Evolutionary conservation across 345 rosid genomes (phyloP).

Genomic region (Hibiscus mutabilis): DNA sequence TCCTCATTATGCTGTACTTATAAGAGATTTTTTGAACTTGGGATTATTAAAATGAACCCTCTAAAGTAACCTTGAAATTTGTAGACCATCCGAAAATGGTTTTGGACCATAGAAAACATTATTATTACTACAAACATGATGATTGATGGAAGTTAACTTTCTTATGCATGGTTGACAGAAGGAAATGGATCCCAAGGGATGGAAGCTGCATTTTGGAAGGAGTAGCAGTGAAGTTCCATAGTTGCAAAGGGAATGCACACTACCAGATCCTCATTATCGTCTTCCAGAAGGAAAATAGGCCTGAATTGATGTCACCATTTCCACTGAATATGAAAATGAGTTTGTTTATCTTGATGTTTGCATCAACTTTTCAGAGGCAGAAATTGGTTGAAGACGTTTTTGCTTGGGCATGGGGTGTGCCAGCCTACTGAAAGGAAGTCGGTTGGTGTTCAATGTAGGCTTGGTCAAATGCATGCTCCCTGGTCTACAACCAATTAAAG

Average conservation of each 20-base stretch:
- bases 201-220: slow-evolving; percentile 12
- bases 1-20: background rate
- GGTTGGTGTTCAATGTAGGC: background rate
- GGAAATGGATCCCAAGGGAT: slow-evolving; percentile 13
- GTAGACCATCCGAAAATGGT: background rate
- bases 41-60: background rate
- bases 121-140: background rate
- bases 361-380: background rate
- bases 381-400: background rate
- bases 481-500: background rate
- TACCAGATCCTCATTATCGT: background rate
- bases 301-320: background rate
- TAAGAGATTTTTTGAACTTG: background rate
- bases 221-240: background rate
- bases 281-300: background rate
- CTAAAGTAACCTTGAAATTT: background rate
- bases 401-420: background rate
- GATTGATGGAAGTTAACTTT: background rate
- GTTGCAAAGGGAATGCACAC: background rate
- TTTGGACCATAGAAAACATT: background rate
- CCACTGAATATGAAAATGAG: background rate
- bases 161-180: slow-evolving; percentile 3
- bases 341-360: background rate
- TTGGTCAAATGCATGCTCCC: background rate
- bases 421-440: background rate